Conservation (phyloP, 2,329 filamentous ascomycete genomes). For the Xylariaceae sp. region DNA sequence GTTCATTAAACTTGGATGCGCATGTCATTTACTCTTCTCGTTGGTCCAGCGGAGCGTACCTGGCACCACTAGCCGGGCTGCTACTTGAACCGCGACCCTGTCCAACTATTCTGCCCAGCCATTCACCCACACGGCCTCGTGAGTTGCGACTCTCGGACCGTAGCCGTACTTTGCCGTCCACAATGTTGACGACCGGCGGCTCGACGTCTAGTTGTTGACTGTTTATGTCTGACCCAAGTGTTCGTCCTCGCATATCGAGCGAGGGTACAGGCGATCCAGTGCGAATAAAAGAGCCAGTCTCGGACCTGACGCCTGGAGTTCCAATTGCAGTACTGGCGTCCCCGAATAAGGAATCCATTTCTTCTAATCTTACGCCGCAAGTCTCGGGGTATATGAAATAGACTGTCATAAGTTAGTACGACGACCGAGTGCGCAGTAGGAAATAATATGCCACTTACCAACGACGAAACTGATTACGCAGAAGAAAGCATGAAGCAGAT, state of each 20-base stretch:
- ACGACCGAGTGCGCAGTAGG: not conserved
- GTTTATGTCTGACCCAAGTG: constrained; percentile 55
- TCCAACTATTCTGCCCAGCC: constrained; percentile 43
- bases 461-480: constrained; percentile 93
- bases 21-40: constrained; percentile 35
- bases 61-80: constrained; percentile 33
- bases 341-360: constrained; percentile 93
- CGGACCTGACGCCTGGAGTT: constrained; percentile 69
- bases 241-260: constrained; percentile 61
- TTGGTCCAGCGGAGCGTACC: constrained; percentile 41
- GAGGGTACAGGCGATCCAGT: constrained; percentile 75
- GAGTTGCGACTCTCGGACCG: constrained; percentile 34
- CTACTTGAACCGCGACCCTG: constrained; percentile 35
- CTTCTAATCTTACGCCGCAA: constrained; percentile 88
- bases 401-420: constrained; percentile 51
- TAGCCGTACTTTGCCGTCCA: constrained; percentile 41
- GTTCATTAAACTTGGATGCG: constrained; percentile 17
- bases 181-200: constrained; percentile 60
- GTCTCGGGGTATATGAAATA: constrained; percentile 98
- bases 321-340: constrained; percentile 79
- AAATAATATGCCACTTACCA: constrained; percentile 59
- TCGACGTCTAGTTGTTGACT: constrained; percentile 82
- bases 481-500: constrained; percentile 94
- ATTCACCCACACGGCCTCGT: constrained; percentile 44
- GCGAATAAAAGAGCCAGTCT: constrained; percentile 77